Percentiles rank a stretch among this genome's conserved stretches.
These are phyloP conservation scores for Avena atlantica DNA, from an alignment of 176 grass and related monocot species.

Conservation along the genomic window DNA sequence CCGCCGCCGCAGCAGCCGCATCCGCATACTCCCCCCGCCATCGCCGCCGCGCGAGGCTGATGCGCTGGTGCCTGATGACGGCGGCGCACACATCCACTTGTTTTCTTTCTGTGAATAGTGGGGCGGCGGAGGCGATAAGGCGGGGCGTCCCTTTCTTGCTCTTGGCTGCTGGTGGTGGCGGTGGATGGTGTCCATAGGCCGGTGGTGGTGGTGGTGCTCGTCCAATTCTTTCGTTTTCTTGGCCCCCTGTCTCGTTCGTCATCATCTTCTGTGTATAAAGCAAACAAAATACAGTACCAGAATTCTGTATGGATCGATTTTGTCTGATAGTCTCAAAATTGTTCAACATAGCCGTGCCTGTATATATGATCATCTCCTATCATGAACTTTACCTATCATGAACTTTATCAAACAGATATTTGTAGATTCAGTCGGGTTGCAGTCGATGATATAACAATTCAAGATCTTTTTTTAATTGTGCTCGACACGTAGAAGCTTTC, in stretches of 20 bases:
- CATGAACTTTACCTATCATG: background rate
- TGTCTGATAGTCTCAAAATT: constrained; percentile 16
- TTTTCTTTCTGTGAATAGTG: background rate
- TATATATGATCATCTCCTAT: background rate
- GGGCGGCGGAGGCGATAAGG: constrained; percentile 54
- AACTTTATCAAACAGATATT: background rate
- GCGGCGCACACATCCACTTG: background rate
- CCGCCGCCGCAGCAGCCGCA: background rate
- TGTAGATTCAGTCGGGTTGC: background rate
- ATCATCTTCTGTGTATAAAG: background rate
- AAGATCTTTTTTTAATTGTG: background rate
- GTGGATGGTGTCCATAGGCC: constrained; percentile 14
- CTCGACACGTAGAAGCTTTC: background rate
- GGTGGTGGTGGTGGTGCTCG: background rate
- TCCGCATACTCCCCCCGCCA: constrained; percentile 7
- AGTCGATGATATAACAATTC: background rate
- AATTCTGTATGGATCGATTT: background rate
- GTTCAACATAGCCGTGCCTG: background rate
- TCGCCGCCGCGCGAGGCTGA: background rate
- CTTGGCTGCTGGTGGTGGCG: background rate
- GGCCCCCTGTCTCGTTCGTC: background rate
- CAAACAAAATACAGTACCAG: background rate
- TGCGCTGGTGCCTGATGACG: background rate
- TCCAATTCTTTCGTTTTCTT: background rate
- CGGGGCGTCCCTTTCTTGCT: constrained; percentile 44